Base-by-base conservation (phyloP, 1,284 basidiomycete genomes). In the Stereum hirsutum region DNA sequence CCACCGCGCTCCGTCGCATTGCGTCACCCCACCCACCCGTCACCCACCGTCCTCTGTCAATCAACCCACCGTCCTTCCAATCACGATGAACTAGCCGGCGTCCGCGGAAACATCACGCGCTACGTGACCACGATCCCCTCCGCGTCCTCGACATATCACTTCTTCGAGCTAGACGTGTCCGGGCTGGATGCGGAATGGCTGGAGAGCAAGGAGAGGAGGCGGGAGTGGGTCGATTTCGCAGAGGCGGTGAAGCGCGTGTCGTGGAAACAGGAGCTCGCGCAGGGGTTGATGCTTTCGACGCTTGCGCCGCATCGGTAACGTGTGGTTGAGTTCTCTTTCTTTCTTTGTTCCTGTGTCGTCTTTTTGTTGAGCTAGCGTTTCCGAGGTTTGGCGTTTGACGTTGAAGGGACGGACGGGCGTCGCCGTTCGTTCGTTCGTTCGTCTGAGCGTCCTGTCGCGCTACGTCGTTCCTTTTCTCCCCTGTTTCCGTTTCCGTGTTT, bases 171-270 rank as follows among this genome's bases (percentile, higher is more conserved):
- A 53, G 86, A 89, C 61, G 86, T 89, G 31, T 66, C 73, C 19
- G 66, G 64, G 41, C 72, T 89, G 44, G 86, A 88, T 51, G 67
- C 74, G 49, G 78, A 82, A 46, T 89, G 86, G 86, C 66, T 85
- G 48, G 86, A 89, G 59, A 67, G 73, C 54, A 69, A 77, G 50
- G 85, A 89, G 65, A 75, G 86, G 48, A 68, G 68, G 58, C 66
- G 86, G 54, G 86, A 89, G 65, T 89, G 85, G 85, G 85, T 89
- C 54, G 85, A 88, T 61, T 89, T 80, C 54, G 72, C 78, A 41
- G 87, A 89, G 64, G 86, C 87, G 15, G 63, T 78, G 50, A 64
- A 69, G 54, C 68, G 87, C 51, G 58, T 89, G 38, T 71, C 78
- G 47, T 89, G 87, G 87, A 89, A 89, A 58, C 63, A 72, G 10